Conservation (phyloP, 768 basidiomycete genomes). For the Trichaptum fuscoviolaceum region DNA sequence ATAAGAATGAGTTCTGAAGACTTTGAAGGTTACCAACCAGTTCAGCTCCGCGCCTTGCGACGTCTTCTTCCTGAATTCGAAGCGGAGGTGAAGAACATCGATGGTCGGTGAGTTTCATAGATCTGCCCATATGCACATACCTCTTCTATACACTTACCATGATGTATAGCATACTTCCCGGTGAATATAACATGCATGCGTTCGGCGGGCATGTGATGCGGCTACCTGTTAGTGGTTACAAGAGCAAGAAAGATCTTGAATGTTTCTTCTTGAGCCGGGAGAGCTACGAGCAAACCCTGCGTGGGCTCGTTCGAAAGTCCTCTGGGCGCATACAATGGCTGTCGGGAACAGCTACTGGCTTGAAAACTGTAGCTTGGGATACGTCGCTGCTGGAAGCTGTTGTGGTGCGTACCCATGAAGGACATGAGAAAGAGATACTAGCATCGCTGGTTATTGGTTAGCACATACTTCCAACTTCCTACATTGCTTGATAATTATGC, state of each 20-base stretch:
- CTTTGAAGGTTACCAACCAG: too few species aligned
- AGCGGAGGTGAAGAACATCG: slow-evolving; percentile 6
- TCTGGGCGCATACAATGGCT: too few species aligned
- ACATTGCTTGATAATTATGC: too few species aligned
- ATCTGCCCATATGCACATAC: background rate
- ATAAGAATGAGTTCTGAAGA: too few species aligned
- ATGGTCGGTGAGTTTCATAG: background rate
- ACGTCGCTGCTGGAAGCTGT: slow-evolving; percentile 6
- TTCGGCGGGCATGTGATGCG: background rate
- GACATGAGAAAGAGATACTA: background rate
- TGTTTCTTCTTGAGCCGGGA: slow-evolving; percentile 8
- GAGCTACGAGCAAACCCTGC: slow-evolving; percentile 12
- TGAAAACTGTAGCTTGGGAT: too few species aligned
- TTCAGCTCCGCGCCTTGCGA: slow-evolving; percentile 8
- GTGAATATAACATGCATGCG: background rate
- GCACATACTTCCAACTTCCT: too few species aligned
- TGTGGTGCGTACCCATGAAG: background rate
- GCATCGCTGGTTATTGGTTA: too few species aligned
- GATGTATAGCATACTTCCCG: too few species aligned
- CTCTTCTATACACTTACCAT: background rate
- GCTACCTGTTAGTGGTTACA: background rate
- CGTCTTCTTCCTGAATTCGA: slow-evolving; percentile 14
- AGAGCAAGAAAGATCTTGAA: background rate
- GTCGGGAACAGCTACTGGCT: too few species aligned
- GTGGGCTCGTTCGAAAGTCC: slow-evolving; percentile 4